Percentiles rank a stretch among this genome's conserved stretches.
phyloP scores from a whole-genome alignment of 805 yeast genomes.

The Suhomyces pyralidae region DNA sequence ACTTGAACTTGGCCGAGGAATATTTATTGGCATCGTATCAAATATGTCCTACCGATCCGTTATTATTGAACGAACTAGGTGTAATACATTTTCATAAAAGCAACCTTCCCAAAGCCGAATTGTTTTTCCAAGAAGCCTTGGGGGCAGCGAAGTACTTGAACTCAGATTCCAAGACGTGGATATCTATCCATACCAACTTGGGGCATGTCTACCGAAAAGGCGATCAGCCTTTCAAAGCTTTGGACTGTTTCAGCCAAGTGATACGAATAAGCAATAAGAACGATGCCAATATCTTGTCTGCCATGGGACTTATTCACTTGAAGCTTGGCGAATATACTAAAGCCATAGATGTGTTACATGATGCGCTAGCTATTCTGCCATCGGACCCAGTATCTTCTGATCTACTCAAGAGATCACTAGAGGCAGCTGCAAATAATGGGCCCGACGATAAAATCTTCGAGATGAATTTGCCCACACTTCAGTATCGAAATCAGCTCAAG shows the following conservation, averaged over 20 bases:
- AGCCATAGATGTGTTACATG: slow-evolving; percentile 77
- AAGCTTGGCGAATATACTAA: slow-evolving; percentile 59
- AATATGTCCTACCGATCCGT: slow-evolving; percentile 82
- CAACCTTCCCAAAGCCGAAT: slow-evolving; percentile 66
- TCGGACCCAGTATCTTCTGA: slow-evolving; percentile 84
- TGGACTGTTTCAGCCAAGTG: slow-evolving; percentile 74
- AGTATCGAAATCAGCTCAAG: slow-evolving; percentile 15
- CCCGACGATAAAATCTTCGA: slow-evolving; percentile 20
- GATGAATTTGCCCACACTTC: slow-evolving; percentile 23
- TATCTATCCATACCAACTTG: slow-evolving; percentile 78
- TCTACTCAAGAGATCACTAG: slow-evolving; percentile 73
- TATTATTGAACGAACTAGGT: slow-evolving; percentile 87
- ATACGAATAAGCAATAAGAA: slow-evolving; percentile 66
- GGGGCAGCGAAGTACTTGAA: slow-evolving; percentile 64
- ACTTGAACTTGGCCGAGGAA: slow-evolving; percentile 79
- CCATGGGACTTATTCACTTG: slow-evolving; percentile 80
- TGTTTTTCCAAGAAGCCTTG: slow-evolving; percentile 66
- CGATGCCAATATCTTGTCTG: slow-evolving; percentile 66
- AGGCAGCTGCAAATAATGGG: slow-evolving; percentile 42
- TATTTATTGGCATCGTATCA: slow-evolving; percentile 72
- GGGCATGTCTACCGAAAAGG: slow-evolving; percentile 83
- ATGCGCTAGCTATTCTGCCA: slow-evolving; percentile 74
- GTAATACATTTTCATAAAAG: slow-evolving; percentile 81
- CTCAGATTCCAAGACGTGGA: slow-evolving; percentile 79
- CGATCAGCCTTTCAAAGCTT: slow-evolving; percentile 60